phyloP scores from a whole-genome alignment of 257 asterid species.

The Solanum medicagineum region DNA sequence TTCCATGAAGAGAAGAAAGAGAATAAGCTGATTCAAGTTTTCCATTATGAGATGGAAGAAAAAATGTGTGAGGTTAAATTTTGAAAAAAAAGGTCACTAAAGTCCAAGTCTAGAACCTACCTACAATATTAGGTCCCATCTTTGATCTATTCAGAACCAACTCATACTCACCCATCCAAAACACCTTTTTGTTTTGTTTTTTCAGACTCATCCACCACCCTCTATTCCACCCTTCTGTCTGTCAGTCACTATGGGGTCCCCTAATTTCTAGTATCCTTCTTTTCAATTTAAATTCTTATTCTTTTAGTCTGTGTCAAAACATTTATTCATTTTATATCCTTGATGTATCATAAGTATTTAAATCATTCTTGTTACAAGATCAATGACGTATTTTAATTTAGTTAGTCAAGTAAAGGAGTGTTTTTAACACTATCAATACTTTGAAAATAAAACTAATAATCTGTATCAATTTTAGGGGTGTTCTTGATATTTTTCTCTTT shows the following conservation, averaged over 20 bases:
- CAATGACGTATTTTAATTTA: too few relatives aligned
- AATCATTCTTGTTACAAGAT: too few relatives aligned
- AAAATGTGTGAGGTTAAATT: background rate
- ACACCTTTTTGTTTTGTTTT: slow-evolving; percentile 14
- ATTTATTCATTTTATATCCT: too few relatives aligned
- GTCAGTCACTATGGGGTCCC: background rate
- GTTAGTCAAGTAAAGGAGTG: too few relatives aligned
- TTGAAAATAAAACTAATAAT: too few relatives aligned
- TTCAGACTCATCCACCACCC: background rate
- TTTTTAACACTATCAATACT: too few relatives aligned
- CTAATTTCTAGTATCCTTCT: background rate
- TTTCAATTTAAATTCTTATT: background rate
- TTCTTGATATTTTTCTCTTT: too few relatives aligned
- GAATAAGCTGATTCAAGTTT: background rate
- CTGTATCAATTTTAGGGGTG: too few relatives aligned
- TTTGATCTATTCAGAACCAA: slow-evolving; percentile 1
- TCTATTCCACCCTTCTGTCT: background rate
- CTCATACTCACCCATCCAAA: slow-evolving; percentile 17
- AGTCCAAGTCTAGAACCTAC: slow-evolving; percentile 3
- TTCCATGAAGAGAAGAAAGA: background rate
- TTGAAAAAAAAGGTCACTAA: background rate
- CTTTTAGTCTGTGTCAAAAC: too few relatives aligned
- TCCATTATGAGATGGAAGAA: background rate
- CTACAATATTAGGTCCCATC: slow-evolving; percentile 6
- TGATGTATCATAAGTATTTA: too few relatives aligned